Base-by-base conservation (phyloP, 1,139 yeast genomes). In the Citeromyces hawaiiensis region DNA sequence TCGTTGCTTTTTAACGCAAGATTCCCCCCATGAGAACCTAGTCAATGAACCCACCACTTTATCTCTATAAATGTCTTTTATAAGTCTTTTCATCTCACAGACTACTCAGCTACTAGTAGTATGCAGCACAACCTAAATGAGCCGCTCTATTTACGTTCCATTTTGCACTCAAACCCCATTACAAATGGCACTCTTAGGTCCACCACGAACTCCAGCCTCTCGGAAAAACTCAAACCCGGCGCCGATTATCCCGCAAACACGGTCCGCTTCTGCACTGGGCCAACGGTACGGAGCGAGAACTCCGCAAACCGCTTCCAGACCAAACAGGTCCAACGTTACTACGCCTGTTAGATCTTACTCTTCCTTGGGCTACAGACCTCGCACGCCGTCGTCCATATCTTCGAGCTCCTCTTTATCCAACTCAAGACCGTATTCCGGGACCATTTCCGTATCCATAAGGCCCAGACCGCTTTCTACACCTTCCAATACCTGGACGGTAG, bases 391-490 rank as follows among this genome's bases (percentile, higher is more conserved):
- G 14, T 15, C 23, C 16, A 14, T 14, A 29, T 29, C 32, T 29
- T 29, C 32, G 15, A 15, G 27, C 10, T 14, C 21, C 3, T 32
- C 37, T 13, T n/a, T 30, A 4, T 29, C 32, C 4, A 30, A 36
- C 11, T 9, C 19, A 7, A 35, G n/a, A 17, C 38, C 46, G 23
- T 68, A 70, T 45, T 63, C 72, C 2, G 76, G 77, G 1, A 56
- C 68, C 9, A 72, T 73, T 39, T 57, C 63, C 3, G 79, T 73
- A 2, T 64, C 76, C 1, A 64, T 73, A 8, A 54, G 80, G 41
- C 79, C 80, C 14, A 67, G 71, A 44, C 80, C 80, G 1, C 50
- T 60, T 38, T 59, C 61, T 13, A 39, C 37, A 3, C 37, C 33
- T 4, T 14, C 27, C 10, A 27, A 37, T 13, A 66, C 57, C 42